These are phyloP conservation scores for Trametes pubescens DNA, from an alignment of 1,284 basidiomycete species.

Conservation along the genomic window DNA sequence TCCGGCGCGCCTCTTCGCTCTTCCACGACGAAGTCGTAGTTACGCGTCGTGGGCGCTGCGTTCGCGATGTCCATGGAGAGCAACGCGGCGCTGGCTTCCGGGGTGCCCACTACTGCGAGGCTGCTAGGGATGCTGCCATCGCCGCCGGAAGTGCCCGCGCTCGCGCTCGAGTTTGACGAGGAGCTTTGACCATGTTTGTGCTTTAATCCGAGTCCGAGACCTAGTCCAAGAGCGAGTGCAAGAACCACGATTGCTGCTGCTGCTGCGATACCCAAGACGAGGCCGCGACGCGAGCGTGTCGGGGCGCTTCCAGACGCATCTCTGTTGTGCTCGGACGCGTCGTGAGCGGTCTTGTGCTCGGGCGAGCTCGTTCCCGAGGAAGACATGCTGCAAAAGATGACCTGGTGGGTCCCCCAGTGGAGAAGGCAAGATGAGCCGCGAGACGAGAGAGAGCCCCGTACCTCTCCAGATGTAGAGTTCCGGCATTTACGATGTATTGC, in stretches of 20 bases:
- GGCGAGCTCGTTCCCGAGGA: slow-evolving; percentile 16
- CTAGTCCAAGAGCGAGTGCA: slow-evolving; percentile 47
- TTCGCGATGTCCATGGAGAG: slow-evolving; percentile 39
- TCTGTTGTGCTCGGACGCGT: background rate
- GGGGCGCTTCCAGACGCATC: background rate
- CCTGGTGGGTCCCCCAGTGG: background rate
- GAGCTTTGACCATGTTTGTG: slow-evolving; percentile 31
- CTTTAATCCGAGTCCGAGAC: slow-evolving; percentile 49
- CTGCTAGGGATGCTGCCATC: background rate
- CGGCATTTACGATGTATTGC: background rate
- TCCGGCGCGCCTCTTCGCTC: slow-evolving; percentile 46
- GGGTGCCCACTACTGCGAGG: slow-evolving; percentile 27
- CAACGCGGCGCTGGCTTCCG: slow-evolving; percentile 38
- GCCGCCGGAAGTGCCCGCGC: background rate
- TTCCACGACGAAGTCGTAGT: slow-evolving; percentile 46
- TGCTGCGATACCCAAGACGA: slow-evolving; percentile 21
- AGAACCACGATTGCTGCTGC: slow-evolving; percentile 39
- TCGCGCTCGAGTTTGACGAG: slow-evolving; percentile 28
- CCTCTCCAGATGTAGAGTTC: background rate
- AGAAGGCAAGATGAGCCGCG: background rate
- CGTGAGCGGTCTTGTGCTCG: slow-evolving; percentile 8
- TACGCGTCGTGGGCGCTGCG: slow-evolving; percentile 43
- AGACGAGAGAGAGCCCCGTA: background rate
- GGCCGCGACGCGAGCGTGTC: slow-evolving; percentile 5
- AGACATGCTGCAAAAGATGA: background rate